Conservation (phyloP, 2,329 filamentous ascomycete species). For the Monosporascus sp. region DNA sequence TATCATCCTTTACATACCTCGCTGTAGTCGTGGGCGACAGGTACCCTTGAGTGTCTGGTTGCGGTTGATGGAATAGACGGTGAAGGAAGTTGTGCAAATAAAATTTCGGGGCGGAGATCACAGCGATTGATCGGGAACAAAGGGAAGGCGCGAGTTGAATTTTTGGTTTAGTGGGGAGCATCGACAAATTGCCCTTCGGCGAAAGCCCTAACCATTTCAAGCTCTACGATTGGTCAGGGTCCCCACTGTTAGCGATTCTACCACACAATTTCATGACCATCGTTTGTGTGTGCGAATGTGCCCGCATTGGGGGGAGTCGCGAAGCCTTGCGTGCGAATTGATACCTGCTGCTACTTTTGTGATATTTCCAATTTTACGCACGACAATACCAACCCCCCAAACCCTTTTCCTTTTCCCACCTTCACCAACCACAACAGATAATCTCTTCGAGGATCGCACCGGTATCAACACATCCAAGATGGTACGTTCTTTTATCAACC, state of each 20-base stretch:
- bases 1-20: constrained; percentile 39
- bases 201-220: neutral
- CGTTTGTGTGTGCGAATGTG: neutral
- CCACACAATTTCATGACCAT: neutral
- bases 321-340: no score
- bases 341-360: constrained; percentile 18
- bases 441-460: constrained; percentile 64
- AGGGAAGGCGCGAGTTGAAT: neutral
- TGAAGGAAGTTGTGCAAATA: constrained; percentile 9
- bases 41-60: constrained; percentile 10
- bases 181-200: neutral
- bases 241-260: neutral
- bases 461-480: constrained; percentile 55
- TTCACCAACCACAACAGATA: constrained; percentile 19
- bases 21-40: constrained; percentile 15
- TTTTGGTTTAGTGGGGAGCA: neutral
- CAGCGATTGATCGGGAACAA: neutral
- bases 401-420: constrained; percentile 10
- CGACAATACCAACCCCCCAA: constrained; percentile 8
- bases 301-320: no score
- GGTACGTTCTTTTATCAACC: constrained; percentile 40
- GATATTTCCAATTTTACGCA: constrained; percentile 17
- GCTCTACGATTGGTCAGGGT: neutral
- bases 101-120: constrained; percentile 22
- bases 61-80: constrained; percentile 16